phyloP scores from a whole-genome alignment of 345 rosid genomes.

The Eucalyptus microcorys region DNA sequence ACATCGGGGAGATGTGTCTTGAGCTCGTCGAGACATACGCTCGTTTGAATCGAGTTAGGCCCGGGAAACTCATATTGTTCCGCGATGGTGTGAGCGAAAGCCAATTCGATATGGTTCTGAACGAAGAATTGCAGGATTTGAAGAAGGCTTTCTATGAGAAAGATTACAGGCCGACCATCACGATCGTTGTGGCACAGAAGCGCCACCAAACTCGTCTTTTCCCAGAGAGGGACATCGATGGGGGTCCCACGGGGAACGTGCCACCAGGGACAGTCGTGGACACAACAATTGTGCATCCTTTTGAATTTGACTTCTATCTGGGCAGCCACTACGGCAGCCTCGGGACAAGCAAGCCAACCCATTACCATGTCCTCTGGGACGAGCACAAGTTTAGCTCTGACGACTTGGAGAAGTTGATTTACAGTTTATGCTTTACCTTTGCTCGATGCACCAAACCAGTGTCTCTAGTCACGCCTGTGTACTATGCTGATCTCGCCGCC shows the following conservation, averaged over 20 bases:
- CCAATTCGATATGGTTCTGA: constrained; percentile 90
- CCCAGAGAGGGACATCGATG: constrained; percentile 21
- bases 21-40: constrained; percentile 15
- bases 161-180: constrained; percentile 45
- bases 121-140: constrained; percentile 52
- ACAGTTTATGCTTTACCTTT: constrained; percentile 69
- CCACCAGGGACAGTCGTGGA: constrained; percentile 81
- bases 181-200: constrained; percentile 66
- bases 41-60: constrained; percentile 22
- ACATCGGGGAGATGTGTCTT: not conserved
- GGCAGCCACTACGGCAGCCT: constrained; percentile 72
- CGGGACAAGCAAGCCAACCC: constrained; percentile 87
- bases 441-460: constrained; percentile 82
- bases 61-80: constrained; percentile 59
- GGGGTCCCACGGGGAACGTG: constrained; percentile 35
- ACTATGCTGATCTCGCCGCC: constrained; percentile 81
- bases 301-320: constrained; percentile 67
- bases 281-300: constrained; percentile 55
- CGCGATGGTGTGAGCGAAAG: constrained; percentile 92
- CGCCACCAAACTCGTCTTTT: constrained; percentile 80
- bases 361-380: constrained; percentile 69
- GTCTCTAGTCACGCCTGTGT: constrained; percentile 71
- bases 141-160: constrained; percentile 20
- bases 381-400: constrained; percentile 56
- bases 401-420: constrained; percentile 52